Percentiles rank a stretch among this genome's conserved stretches.
Conservation (phyloP, 2,329 filamentous ascomycete genomes). For the Penicillium sp. region DNA sequence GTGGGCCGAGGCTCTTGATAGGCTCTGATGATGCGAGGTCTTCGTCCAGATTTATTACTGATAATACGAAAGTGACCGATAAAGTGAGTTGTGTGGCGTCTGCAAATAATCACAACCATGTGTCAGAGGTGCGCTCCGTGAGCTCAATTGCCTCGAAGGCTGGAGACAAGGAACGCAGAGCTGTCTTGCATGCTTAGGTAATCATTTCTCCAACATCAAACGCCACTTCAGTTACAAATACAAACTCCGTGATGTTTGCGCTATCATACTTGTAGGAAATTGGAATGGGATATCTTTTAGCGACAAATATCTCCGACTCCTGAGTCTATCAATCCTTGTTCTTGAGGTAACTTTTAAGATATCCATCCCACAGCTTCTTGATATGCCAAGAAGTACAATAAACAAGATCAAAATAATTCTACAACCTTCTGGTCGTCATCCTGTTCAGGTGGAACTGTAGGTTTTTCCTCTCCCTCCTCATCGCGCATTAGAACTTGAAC, state of each 20-base stretch:
- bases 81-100: background rate
- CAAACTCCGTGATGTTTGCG: no score
- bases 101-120: background rate
- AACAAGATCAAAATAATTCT: conserved; percentile 50
- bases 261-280: no score
- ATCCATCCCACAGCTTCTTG: background rate
- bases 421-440: conserved; percentile 53
- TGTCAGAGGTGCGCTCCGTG: background rate
- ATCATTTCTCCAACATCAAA: background rate
- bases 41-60: background rate
- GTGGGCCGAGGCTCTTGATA: background rate
- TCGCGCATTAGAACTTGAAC: conserved; percentile 89
- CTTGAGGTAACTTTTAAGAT: background rate
- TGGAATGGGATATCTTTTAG: background rate
- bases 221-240: no score
- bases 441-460: conserved; percentile 40
- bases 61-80: background rate
- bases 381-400: background rate
- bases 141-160: background rate
- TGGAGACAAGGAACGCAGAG: background rate
- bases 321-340: background rate
- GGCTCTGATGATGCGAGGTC: no score
- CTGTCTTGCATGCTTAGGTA: background rate
- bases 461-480: conserved; percentile 64
- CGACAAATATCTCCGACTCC: background rate